Base-by-base conservation (phyloP, 1,139 yeast genomes). In the Candida neerlandica region DNA sequence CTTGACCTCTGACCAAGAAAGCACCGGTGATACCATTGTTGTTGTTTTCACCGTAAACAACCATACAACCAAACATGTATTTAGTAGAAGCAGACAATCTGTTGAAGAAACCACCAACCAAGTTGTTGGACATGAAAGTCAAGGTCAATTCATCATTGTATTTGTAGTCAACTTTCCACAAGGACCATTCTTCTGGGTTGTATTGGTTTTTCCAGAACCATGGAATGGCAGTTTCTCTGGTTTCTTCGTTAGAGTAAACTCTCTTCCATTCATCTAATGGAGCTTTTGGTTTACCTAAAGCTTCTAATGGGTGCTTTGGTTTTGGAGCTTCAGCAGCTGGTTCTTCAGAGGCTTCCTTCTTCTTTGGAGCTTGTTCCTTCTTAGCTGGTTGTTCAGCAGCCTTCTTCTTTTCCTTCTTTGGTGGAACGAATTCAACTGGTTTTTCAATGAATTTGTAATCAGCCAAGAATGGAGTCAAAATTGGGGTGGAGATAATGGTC, bases 1-100 rank as follows among this genome's bases (percentile, higher is more conserved):
- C 97, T 75, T 92, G 90, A 67, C 99, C 99, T 79, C 98, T 89
- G 68, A 92, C 85, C 67, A 94, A 75, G 81, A 92, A 86, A 70
- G 86, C 96, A 80, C 97, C 97, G 64, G 89, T 78, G 71, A 94
- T 91, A 81, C 97, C 97, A 79, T 92, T 92, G 86, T 86, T 81
- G 89, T 91, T 91, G 91, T 90, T 89, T 80, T 89, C 97, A 77
- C 99, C 99, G 78, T 89, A 92, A 61, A 94, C 98, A 65, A 89
- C 96, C 77, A 86, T 75, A 69, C 85, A 78, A 70, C 98, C 99
- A 71, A 94, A 94, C 82, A 94, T 73, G 84, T 84, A 94, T 80
- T 92, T 92, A 78, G 88, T 80, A 58, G 98, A 92, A 61, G 84
- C 98, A 57, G 85, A 70, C 67, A 94, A 84, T 81, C 99, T 89